Evolutionary conservation across 2,329 filamentous ascomycete species (phyloP), one percentile per base, ranked within the genome.

Genomic region (Neurospora sp.): DNA sequence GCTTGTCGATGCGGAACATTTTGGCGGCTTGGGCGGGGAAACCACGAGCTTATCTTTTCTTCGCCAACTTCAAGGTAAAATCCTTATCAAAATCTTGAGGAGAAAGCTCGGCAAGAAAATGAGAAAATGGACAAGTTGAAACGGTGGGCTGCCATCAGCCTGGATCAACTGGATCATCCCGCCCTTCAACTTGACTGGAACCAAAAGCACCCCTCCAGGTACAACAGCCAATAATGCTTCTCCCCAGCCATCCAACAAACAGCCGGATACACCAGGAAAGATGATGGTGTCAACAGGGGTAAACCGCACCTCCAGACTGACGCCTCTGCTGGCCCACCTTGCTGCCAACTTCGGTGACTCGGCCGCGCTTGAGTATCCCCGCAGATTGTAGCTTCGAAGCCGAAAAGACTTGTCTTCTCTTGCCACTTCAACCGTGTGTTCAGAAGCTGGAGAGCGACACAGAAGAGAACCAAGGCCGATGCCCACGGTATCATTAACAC

Each of bases 171-270:
- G 23, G 12, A 57, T 33, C 52, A 62, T 62, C 12, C 52, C 52
- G 52, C 52, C 52, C 52, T 62, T 62, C 52, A n/a, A 62, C 28
- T 62, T 33, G 28, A 62, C 52, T 62, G 52, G 52, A 62, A 62
- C 52, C 52, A 62, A 33, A 62, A 33, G 23, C 52, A 62, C 52
- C 52, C 52, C 52, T 62, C 52, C 52, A 62, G 12, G 17, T 43
- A 33, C 68, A 52, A n/a, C 68, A 66, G 66, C 74, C 74, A 75
- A 75, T 75, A 70, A 70, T 69, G 69, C 67, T 66, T 65, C 67
- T 57, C 69, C 71, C 74, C 74, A 75, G 73, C 74, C 74, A 73
- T 74, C 72, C 71, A 67, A 46, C 71, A 72, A 68, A 69, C 36
- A 70, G 62, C 70, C 62, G 41, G 43, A 43, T 28, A 43, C 19